Conservation (phyloP, 495 filamentous ascomycete species). For the Podospora anserina region DNA sequence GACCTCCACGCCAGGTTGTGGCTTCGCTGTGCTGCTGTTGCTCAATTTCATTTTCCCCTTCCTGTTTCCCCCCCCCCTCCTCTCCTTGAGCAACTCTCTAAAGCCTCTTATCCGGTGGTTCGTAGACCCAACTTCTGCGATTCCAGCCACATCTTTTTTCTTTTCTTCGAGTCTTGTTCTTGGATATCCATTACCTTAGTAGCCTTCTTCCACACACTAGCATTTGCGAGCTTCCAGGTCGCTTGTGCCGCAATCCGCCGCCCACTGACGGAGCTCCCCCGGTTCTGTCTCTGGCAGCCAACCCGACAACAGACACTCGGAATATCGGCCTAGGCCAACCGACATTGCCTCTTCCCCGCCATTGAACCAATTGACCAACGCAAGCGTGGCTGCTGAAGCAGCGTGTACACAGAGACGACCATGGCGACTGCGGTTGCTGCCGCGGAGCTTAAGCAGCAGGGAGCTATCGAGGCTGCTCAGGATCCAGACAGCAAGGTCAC, state of each 20-base stretch:
- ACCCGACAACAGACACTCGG: neutral
- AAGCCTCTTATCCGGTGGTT: slow-evolving; percentile 1
- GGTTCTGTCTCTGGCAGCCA: slow-evolving; percentile 5
- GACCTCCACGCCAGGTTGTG: slow-evolving; percentile 3
- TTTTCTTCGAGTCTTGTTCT: slow-evolving; percentile 12
- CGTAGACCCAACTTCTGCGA: slow-evolving; percentile 20
- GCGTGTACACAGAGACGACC: slow-evolving; percentile 15
- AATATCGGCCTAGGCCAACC: too few species aligned
- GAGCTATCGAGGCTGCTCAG: slow-evolving; percentile 64
- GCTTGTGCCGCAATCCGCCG: slow-evolving; percentile 23
- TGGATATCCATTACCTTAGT: slow-evolving; percentile 7
- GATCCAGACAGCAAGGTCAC: slow-evolving; percentile 66
- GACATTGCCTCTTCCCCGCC: neutral
- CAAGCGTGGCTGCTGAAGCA: slow-evolving; percentile 20
- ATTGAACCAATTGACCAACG: slow-evolving; percentile 25
- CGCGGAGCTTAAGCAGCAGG: slow-evolving; percentile 73
- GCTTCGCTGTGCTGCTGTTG: slow-evolving; percentile 9
- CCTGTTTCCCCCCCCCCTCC: neutral
- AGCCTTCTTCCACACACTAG: slow-evolving; percentile 1
- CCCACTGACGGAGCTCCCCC: neutral
- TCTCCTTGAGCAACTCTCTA: slow-evolving; percentile 5
- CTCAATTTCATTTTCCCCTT: slow-evolving; percentile 9
- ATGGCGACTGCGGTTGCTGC: slow-evolving; percentile 42
- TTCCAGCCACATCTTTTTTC: slow-evolving; percentile 12
- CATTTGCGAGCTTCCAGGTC: neutral